phyloP scores from a whole-genome alignment of 2,329 filamentous ascomycete genomes.

The Aspergillus versicolor region DNA sequence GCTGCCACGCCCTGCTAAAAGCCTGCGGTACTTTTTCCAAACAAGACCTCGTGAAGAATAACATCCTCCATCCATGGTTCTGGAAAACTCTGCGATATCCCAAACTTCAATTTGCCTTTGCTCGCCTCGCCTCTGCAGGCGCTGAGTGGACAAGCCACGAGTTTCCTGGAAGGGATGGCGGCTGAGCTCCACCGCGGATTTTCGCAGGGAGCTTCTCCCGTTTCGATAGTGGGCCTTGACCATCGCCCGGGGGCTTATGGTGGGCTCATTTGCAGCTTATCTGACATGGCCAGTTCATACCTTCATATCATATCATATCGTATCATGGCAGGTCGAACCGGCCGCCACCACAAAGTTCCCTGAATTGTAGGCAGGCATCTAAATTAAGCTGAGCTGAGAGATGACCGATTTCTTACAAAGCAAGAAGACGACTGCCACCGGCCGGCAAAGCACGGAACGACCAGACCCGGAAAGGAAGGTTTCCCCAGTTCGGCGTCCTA shows the following conservation, averaged over 20 bases:
- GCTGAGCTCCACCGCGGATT: conserved; percentile 31
- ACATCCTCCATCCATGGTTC: background rate
- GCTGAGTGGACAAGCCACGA: background rate
- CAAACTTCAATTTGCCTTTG: background rate
- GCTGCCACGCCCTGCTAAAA: conserved; percentile 21
- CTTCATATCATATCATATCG: background rate
- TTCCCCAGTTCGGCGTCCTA: background rate
- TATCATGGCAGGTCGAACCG: background rate
- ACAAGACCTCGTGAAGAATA: background rate
- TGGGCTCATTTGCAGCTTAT: conserved; percentile 10
- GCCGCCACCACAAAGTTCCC: no score
- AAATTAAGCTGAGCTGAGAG: background rate
- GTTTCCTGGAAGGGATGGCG: conserved; percentile 11
- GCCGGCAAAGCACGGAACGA: conserved; percentile 4
- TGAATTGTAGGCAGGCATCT: no score
- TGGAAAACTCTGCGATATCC: background rate
- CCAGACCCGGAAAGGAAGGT: conserved; percentile 6
- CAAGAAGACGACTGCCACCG: background rate
- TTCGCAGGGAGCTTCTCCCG: conserved; percentile 39
- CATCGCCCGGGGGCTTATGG: conserved; percentile 11
- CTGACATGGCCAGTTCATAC: background rate
- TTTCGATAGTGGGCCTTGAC: conserved; percentile 38
- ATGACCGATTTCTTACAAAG: background rate
- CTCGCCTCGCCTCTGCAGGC: background rate
- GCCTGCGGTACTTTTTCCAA: background rate